phyloP scores from a whole-genome alignment of 2,329 filamentous ascomycete species.

The Huntiella moniliformis region DNA sequence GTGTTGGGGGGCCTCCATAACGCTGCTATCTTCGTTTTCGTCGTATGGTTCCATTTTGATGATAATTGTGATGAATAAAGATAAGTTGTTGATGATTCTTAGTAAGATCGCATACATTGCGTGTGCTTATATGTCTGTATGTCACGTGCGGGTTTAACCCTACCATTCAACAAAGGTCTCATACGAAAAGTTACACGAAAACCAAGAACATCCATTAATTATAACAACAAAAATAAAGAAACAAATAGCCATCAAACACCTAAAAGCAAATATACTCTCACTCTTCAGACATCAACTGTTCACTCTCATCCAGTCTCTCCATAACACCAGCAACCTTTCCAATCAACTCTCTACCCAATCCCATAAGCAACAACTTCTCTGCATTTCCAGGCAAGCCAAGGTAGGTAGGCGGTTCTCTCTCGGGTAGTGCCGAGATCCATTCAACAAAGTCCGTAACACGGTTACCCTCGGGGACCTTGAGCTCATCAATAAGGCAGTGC shows the following conservation, averaged over 20 bases:
- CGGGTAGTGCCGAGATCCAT: slow-evolving; percentile 83
- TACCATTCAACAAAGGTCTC: neutral
- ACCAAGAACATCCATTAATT: neutral
- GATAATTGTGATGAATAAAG: no score
- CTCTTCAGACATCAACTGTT: slow-evolving; percentile 63
- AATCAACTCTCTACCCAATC: slow-evolving; percentile 70
- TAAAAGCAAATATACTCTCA: slow-evolving; percentile 13
- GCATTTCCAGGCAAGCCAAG: slow-evolving; percentile 86
- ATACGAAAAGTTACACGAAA: neutral
- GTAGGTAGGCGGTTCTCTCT: slow-evolving; percentile 91
- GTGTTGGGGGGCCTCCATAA: no score
- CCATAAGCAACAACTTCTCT: slow-evolving; percentile 83
- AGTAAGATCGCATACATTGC: no score
- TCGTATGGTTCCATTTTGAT: no score
- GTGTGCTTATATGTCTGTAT: no score
- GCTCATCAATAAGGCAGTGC: slow-evolving; percentile 64
- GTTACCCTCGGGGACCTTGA: slow-evolving; percentile 64
- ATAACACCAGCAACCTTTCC: slow-evolving; percentile 69
- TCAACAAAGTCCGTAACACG: slow-evolving; percentile 67
- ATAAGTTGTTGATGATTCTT: no score
- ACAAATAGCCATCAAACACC: slow-evolving; percentile 9
- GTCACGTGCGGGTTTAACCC: no score
- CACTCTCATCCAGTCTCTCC: slow-evolving; percentile 79
- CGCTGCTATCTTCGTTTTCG: no score
- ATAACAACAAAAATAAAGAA: neutral